A percentile compares a stretch with the other conserved stretches of the same genome.
Conservation (phyloP, 768 basidiomycete genomes). For the Serendipita sp. region DNA sequence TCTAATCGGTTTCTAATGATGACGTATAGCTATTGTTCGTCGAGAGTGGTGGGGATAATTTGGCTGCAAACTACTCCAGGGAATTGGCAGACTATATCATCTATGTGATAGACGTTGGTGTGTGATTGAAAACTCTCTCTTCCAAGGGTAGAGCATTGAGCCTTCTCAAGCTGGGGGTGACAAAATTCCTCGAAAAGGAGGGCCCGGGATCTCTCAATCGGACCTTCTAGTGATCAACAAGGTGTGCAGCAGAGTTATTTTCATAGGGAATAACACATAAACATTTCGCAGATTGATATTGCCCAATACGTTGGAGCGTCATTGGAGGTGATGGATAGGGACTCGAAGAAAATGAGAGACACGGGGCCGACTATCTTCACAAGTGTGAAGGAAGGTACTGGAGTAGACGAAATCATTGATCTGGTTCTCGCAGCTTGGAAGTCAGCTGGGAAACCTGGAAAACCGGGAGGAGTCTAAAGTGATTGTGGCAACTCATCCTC, state of each 20-base stretch:
- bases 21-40: conserved; percentile 54
- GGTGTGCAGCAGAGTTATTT: conserved; percentile 26
- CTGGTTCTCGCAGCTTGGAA: conserved; percentile 84
- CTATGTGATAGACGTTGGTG: conserved; percentile 76
- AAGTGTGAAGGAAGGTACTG: conserved; percentile 60
- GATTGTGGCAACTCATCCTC: not conserved
- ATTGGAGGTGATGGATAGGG: conserved; percentile 85
- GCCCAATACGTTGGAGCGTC: conserved; percentile 88
- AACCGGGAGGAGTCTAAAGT: conserved; percentile 20
- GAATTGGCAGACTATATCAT: conserved; percentile 97
- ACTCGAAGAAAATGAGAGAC: conserved; percentile 86
- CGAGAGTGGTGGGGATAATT: conserved; percentile 92
- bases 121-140: conserved; percentile 15
- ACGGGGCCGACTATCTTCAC: conserved; percentile 87
- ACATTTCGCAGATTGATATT: conserved; percentile 58
- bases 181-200: conserved; percentile 96
- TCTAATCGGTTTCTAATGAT: not conserved
- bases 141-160: conserved; percentile 7
- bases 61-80: conserved; percentile 92
- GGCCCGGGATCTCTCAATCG: conserved; percentile 92
- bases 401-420: conserved; percentile 66
- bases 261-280: not conserved
- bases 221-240: conserved; percentile 94
- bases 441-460: conserved; percentile 60
- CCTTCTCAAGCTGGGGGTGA: conserved; percentile 49